Evolutionary conservation across 2,329 filamentous ascomycete genomes (phyloP), one percentile per base, ranked within the genome.

Genomic region (Nectriaceae sp.): DNA sequence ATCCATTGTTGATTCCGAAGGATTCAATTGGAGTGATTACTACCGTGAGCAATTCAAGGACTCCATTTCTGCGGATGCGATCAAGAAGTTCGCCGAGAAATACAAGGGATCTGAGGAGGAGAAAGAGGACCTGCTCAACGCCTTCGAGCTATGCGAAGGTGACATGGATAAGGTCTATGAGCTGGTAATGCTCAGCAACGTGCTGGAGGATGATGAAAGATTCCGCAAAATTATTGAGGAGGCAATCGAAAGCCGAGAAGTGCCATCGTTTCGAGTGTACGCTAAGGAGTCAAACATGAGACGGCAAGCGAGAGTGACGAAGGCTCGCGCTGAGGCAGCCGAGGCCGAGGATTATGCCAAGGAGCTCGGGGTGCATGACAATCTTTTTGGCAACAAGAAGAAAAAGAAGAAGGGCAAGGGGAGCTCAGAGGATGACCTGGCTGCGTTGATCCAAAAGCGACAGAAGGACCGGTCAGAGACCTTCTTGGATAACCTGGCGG

Each of bases 51-150:
- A 96, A 61, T 96, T 87, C 68, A 82, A 82, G 42, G 86, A 92
- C 47, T 79, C 90, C 21, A 78, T 99, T 42, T 91, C 84, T 16
- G 74, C 78, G 3, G 84, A 89, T 51, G 82, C 83, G 4, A 93
- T 99, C 57, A 79, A 86, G 46, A 81, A 84, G 46, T 89, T 97
- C 62, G 82, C 88, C 50, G 74, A 77, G 22, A 78, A 87, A 55
- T 99, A 97, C 76, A 91, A 93, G 72, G 82, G 83, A 16, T 92
- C 90, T 1, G 88, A 90, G 3, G 90, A 97, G 69, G 94, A 99
- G 74, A 82, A 79, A 59, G 77, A 80, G 40, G 91, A 95, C 65
- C 60, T 99, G 2, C 74, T 99, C 4, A 74, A 77, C 11, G 88
- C 89, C 2, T 99, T 93, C 70, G 83, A 84, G 59, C 76, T 84